phyloP scores from a whole-genome alignment of 306 rosid species.

The Coriaria nepalensis region DNA sequence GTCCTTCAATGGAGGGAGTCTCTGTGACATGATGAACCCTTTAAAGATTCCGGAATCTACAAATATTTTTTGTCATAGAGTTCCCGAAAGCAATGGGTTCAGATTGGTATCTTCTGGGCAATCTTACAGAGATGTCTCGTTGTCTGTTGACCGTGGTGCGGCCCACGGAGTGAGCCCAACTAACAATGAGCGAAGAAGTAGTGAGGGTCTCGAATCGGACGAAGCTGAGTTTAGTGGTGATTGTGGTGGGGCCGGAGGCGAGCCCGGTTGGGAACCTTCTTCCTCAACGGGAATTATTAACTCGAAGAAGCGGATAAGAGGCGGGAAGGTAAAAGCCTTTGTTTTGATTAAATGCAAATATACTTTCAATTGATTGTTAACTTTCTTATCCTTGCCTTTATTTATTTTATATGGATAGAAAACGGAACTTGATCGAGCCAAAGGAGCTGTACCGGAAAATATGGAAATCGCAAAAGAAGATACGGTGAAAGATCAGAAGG shows the following conservation, averaged over 20 bases:
- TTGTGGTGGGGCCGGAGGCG: slow-evolving; percentile 31
- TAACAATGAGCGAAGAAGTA: slow-evolving; percentile 34
- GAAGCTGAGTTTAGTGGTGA: slow-evolving; percentile 58
- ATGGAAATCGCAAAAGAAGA: slow-evolving; percentile 38
- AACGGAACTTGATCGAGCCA: slow-evolving; percentile 35
- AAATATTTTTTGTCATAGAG: slow-evolving; percentile 22
- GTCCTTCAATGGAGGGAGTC: slow-evolving; percentile 60
- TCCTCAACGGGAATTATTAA: slow-evolving; percentile 20
- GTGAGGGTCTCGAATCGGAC: slow-evolving; percentile 50
- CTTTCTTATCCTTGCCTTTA: neutral
- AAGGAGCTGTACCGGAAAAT: slow-evolving; percentile 32
- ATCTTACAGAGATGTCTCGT: slow-evolving; percentile 31
- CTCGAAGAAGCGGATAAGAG: slow-evolving; percentile 76
- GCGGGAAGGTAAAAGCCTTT: slow-evolving; percentile 36
- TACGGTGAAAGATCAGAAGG: slow-evolving; percentile 38
- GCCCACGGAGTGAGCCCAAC: slow-evolving; percentile 32
- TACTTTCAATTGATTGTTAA: neutral
- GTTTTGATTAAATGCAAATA: neutral
- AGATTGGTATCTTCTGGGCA: slow-evolving; percentile 24
- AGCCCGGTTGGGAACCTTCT: slow-evolving; percentile 43
- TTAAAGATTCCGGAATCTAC: slow-evolving; percentile 49
- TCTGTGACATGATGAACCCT: slow-evolving; percentile 38
- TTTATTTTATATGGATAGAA: slow-evolving; percentile 36
- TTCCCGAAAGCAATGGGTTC: slow-evolving; percentile 25
- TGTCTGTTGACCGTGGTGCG: slow-evolving; percentile 30